Conservation (phyloP, 164 flowering plant genomes). For the Vitis rupestris region DNA sequence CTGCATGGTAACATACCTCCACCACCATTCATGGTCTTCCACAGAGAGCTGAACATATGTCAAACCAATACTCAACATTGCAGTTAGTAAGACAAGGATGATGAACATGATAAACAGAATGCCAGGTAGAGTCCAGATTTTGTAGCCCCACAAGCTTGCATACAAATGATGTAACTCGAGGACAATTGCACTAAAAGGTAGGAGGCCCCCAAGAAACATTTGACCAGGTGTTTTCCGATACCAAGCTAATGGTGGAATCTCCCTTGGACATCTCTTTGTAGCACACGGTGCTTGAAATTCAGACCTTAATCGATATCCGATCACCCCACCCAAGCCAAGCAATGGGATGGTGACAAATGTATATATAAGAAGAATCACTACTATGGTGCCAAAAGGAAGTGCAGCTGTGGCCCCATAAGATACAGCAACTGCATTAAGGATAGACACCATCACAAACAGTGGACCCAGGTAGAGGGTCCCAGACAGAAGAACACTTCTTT, state of each 20-base stretch:
- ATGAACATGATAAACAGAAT: slow-evolving; percentile 54
- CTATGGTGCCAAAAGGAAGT: slow-evolving; percentile 72
- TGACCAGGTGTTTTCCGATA: slow-evolving; percentile 57
- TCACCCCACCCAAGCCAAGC: slow-evolving; percentile 60
- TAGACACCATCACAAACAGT: slow-evolving; percentile 32
- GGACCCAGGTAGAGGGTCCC: slow-evolving; percentile 67
- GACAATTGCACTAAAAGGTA: slow-evolving; percentile 65
- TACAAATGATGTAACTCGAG: slow-evolving; percentile 66
- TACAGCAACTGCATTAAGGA: slow-evolving; percentile 58
- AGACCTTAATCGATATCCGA: slow-evolving; percentile 43
- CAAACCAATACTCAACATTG: slow-evolving; percentile 55
- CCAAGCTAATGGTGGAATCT: slow-evolving; percentile 68
- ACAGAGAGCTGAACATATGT: slow-evolving; percentile 74
- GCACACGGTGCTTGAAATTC: slow-evolving; percentile 57
- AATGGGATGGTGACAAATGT: slow-evolving; percentile 49
- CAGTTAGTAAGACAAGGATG: slow-evolving; percentile 54
- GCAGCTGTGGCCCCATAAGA: slow-evolving; percentile 64
- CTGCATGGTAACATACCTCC: slow-evolving; percentile 60
- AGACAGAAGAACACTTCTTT: slow-evolving; percentile 48
- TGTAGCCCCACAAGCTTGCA: slow-evolving; percentile 76
- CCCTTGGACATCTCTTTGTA: slow-evolving; percentile 50
- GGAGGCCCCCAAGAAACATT: slow-evolving; percentile 68
- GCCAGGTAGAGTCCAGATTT: slow-evolving; percentile 45
- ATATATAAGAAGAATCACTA: slow-evolving; percentile 47
- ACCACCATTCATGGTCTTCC: slow-evolving; percentile 89